Percentiles rank a stretch among this genome's conserved stretches.
Evolutionary conservation across 306 rosid species (phyloP).

Genomic region (Rubus parviflorus): DNA sequence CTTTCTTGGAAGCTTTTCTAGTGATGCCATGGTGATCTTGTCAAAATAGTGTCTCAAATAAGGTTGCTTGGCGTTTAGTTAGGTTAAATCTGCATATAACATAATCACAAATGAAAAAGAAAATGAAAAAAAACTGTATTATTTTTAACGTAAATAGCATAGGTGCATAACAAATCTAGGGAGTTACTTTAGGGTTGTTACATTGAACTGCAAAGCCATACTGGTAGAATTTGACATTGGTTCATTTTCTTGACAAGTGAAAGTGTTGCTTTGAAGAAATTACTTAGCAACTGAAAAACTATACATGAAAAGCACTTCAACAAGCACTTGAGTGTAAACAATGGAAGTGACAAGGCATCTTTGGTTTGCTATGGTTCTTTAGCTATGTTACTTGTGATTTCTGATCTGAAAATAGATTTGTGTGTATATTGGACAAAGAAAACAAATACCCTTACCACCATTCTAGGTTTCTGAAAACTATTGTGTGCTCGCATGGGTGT

Average conservation of each 20-base stretch:
- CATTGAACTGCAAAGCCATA: not conserved
- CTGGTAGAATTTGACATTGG: not conserved
- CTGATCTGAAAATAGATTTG: not conserved
- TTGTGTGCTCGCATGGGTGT: not conserved
- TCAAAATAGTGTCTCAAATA: not conserved
- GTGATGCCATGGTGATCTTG: not conserved
- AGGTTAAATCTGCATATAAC: not conserved
- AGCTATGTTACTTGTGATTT: not conserved
- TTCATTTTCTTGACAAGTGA: not conserved
- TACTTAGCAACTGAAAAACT: not conserved
- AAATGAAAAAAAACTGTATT: not conserved
- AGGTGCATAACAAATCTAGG: not conserved
- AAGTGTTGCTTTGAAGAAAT: not conserved
- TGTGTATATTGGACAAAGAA: not conserved
- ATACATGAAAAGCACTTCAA: not conserved
- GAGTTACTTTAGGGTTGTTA: not conserved
- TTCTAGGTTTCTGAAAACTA: not conserved
- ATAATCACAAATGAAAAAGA: not conserved
- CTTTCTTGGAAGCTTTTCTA: conserved; percentile 11
- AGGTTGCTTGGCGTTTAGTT: not conserved
- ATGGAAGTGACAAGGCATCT: not conserved
- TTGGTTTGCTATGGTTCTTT: not conserved
- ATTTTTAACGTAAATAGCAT: not conserved
- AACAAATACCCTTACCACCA: not conserved
- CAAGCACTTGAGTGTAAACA: not conserved